phyloP scores from a whole-genome alignment of 176 grass and related monocot species.

The Typha latifolia region DNA sequence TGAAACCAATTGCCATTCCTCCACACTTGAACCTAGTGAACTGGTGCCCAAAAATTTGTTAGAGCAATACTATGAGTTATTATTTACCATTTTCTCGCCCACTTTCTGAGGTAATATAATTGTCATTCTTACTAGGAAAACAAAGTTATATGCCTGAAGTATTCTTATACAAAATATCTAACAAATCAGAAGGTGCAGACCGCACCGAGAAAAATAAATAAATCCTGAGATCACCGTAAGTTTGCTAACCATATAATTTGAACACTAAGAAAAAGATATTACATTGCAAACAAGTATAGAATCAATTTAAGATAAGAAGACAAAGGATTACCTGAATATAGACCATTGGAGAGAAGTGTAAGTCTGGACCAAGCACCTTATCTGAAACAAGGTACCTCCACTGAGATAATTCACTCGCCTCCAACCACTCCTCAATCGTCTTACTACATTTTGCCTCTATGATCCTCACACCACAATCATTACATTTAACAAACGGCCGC shows the following conservation, averaged over 20 bases:
- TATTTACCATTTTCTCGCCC: background rate
- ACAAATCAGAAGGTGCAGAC: too few relatives aligned
- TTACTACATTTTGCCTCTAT: slow-evolving; percentile 56
- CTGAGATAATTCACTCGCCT: slow-evolving; percentile 19
- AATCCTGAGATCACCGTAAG: too few relatives aligned
- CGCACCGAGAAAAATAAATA: too few relatives aligned
- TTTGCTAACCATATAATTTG: too few relatives aligned
- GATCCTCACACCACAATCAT: slow-evolving; percentile 90
- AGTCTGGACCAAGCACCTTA: slow-evolving; percentile 78
- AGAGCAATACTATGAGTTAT: background rate
- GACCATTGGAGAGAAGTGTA: slow-evolving; percentile 73
- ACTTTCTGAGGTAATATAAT: background rate
- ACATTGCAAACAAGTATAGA: too few relatives aligned
- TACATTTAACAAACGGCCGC: slow-evolving; percentile 67
- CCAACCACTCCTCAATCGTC: slow-evolving; percentile 51
- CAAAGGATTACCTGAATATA: slow-evolving; percentile 59
- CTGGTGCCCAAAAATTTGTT: slow-evolving; percentile 18
- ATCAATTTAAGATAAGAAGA: background rate
- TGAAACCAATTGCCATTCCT: slow-evolving; percentile 72
- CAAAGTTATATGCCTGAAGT: background rate
- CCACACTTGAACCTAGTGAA: slow-evolving; percentile 79
- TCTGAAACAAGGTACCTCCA: slow-evolving; percentile 41
- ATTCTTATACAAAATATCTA: background rate
- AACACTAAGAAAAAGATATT: too few relatives aligned
- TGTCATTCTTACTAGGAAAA: background rate